These are phyloP conservation scores for Boletus rubroflammeus DNA, from an alignment of 768 basidiomycete species.

Conservation along the genomic window DNA sequence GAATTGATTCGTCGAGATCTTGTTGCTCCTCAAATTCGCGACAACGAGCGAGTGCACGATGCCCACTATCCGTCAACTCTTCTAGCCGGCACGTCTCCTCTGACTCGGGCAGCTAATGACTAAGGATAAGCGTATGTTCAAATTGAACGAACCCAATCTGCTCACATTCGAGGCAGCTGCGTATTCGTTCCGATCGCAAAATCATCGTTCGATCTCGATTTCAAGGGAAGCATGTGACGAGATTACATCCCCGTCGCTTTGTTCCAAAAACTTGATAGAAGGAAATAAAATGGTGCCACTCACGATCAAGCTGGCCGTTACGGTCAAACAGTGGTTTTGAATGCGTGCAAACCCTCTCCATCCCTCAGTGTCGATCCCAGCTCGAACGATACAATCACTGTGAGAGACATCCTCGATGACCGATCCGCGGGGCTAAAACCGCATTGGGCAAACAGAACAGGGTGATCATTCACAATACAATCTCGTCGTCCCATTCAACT, in stretches of 20 bases:
- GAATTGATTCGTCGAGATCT: neutral
- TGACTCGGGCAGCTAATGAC: neutral
- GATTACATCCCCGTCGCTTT: neutral
- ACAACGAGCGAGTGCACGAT: neutral
- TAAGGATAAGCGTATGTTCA: neutral
- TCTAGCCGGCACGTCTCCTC: neutral
- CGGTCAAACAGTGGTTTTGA: neutral
- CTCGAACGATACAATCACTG: neutral
- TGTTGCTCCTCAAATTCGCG: neutral
- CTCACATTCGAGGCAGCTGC: neutral
- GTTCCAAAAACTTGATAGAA: neutral
- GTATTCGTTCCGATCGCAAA: neutral
- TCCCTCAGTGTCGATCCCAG: neutral
- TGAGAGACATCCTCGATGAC: too few relatives aligned
- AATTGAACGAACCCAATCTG: neutral
- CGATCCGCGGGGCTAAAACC: neutral
- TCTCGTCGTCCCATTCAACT: neutral
- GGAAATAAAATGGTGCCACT: neutral
- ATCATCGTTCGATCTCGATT: neutral
- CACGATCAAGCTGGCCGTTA: neutral
- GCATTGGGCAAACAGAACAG: neutral
- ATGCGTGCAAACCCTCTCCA: neutral
- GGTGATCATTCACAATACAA: neutral
- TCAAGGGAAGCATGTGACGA: neutral
- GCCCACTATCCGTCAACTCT: neutral